These are phyloP conservation scores for Auriscalpium vulgare DNA, from an alignment of 768 basidiomycete genomes.

Conservation along the genomic window DNA sequence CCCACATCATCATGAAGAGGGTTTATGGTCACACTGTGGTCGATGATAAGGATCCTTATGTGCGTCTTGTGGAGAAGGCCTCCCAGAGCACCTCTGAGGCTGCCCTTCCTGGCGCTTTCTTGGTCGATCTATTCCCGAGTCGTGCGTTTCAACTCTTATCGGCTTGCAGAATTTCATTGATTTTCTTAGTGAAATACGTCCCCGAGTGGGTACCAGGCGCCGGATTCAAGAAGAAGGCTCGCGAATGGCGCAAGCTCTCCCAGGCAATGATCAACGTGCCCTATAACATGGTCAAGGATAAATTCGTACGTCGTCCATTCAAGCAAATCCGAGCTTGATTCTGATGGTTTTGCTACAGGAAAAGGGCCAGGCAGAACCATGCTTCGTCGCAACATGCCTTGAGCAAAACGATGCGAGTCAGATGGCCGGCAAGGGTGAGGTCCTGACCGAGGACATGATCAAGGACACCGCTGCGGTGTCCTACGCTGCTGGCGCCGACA, in stretches of 20 bases:
- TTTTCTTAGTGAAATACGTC: conserved; percentile 15
- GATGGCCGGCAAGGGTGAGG: conserved; percentile 6
- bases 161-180: neutral
- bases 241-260: conserved; percentile 13
- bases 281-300: conserved; percentile 14
- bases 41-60: conserved; percentile 10
- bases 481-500: conserved; percentile 3
- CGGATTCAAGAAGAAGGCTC: conserved; percentile 11
- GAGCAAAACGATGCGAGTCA: conserved; percentile 6
- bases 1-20: conserved; percentile 7
- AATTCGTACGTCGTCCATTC: conserved; percentile 5
- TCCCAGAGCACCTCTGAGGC: conserved; percentile 9
- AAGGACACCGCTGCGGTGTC: conserved; percentile 12
- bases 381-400: conserved; percentile 9
- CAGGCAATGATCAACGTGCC: conserved; percentile 16
- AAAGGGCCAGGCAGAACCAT: conserved; percentile 9
- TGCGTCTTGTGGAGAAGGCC: conserved; percentile 9
- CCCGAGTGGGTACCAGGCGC: conserved; percentile 23
- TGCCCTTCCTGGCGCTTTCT: conserved; percentile 12
- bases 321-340: neutral
- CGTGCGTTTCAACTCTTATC: conserved; percentile 8
- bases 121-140: conserved; percentile 18
- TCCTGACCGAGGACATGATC: conserved; percentile 10
- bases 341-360: neutral
- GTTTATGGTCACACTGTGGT: conserved; percentile 12